Evolutionary conservation across 441 rosid genomes (phyloP), one percentile per base, ranked within the genome.

Genomic region (Pelargonium cotyledonis): DNA sequence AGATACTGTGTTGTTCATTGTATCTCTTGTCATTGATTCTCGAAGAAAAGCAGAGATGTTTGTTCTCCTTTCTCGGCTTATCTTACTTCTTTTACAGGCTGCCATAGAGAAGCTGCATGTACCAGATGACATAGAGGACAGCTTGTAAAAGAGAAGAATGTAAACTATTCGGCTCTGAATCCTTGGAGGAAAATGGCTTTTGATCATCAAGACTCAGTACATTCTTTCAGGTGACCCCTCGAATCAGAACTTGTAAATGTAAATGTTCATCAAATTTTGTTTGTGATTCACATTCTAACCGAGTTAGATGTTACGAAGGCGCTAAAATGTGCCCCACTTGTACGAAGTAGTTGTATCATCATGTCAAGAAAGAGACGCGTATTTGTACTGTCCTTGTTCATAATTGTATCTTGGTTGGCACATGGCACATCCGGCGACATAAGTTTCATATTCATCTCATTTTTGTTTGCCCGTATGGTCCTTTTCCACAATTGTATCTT

Each of bases 61-160:
- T 29, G 35, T 29, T 46, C 8, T 40, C 65, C 29, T 31, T 66
- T 47, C 31, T 14, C 38, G 31, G 18, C 43, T 19, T 3, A 51
- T 35, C 51, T 65, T 16, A 26, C 26, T 12, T 49, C 63, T 46
- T 72, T 67, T 68, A 78, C 86, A 86, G 94, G 91, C 94, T 77
- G 88, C 89, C 66, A 86, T 88, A 62, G 94, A 88, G 74, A 88
- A 88, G 75, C 70, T 86, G 77, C 94, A 85, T 74, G 88, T 88
- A 65, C 91, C 90, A 4, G 94, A 86, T 69, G 91, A 85, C 74
- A 68, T 88, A 21, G 88, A 81, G 19, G 93, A 83, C 70, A 72
- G 73, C 77, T 63, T 66, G 60, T 29, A 66, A 68, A 66, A 68
- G 73, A 61, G 68, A 64, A 26, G 18, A 63, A 41, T 57, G 73